Evolutionary conservation across 257 asterid species (phyloP).

Genomic region (Solanum appendiculatum): DNA sequence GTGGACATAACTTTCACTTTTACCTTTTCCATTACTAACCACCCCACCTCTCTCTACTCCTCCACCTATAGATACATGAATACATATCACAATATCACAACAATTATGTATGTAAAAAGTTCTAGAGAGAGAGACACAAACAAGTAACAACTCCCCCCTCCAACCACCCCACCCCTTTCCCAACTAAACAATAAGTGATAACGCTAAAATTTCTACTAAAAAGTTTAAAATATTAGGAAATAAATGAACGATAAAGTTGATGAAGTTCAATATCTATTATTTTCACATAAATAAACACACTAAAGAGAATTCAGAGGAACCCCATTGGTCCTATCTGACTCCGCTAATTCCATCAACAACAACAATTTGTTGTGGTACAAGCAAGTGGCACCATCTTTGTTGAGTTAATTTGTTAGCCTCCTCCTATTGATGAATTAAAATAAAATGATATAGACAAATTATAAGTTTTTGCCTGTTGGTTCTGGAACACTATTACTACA

Average conservation of each 20-base stretch:
- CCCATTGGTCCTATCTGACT: not conserved
- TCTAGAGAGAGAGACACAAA: not conserved
- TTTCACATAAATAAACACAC: no score
- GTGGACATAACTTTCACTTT: not conserved
- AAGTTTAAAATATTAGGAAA: no score
- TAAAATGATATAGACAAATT: not conserved
- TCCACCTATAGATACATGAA: not conserved
- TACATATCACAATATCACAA: not conserved
- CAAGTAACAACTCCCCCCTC: not conserved
- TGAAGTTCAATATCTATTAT: no score
- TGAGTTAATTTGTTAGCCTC: not conserved
- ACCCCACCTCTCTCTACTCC: not conserved
- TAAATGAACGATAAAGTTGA: no score
- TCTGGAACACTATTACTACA: not conserved
- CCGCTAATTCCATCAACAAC: not conserved
- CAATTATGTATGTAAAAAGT: not conserved
- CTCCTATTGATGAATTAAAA: not conserved
- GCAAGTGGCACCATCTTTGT: not conserved
- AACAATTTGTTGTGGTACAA: not conserved
- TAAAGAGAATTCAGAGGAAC: no score
- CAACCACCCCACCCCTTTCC: not conserved
- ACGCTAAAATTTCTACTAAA: no score
- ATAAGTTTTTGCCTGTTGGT: not conserved
- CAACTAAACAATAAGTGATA: no score
- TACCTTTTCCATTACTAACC: not conserved